Percentiles rank a stretch among this genome's conserved stretches.
phyloP scores from a whole-genome alignment of 306 rosid genomes.

The Prosopis cineraria region DNA sequence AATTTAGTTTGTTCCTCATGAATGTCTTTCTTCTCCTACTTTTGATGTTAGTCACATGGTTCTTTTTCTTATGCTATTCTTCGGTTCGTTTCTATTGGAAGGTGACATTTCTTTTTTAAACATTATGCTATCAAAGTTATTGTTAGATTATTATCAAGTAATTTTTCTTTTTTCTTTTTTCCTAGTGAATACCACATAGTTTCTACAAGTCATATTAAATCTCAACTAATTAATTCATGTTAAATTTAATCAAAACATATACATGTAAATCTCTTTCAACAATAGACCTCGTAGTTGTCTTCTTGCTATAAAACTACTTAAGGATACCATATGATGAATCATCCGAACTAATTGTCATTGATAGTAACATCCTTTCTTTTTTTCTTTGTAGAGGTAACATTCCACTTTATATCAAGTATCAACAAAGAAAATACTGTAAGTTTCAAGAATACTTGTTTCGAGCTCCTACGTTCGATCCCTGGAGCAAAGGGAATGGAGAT shows the following conservation, averaged over 20 bases:
- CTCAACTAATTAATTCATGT: too few relatives aligned
- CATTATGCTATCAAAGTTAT: neutral
- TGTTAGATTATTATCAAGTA: neutral
- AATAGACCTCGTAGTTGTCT: too few relatives aligned
- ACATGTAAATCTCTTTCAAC: too few relatives aligned
- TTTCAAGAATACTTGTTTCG: neutral
- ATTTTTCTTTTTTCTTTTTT: too few relatives aligned
- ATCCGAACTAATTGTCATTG: neutral
- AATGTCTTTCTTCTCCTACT: neutral
- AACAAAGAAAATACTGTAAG: neutral
- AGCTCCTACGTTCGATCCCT: too few relatives aligned
- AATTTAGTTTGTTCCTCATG: neutral
- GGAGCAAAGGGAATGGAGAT: too few relatives aligned
- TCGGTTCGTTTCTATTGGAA: neutral
- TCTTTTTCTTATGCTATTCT: neutral
- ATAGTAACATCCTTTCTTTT: neutral
- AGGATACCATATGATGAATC: neutral
- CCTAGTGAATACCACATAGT: too few relatives aligned
- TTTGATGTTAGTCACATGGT: neutral
- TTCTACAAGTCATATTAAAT: too few relatives aligned
- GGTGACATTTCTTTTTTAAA: neutral
- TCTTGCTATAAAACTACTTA: too few relatives aligned
- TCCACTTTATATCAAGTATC: too few relatives aligned
- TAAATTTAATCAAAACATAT: too few relatives aligned
- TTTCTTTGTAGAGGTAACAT: neutral